Conservation (phyloP, 805 yeast species). For the Teunomyces barrocoloradensis region DNA sequence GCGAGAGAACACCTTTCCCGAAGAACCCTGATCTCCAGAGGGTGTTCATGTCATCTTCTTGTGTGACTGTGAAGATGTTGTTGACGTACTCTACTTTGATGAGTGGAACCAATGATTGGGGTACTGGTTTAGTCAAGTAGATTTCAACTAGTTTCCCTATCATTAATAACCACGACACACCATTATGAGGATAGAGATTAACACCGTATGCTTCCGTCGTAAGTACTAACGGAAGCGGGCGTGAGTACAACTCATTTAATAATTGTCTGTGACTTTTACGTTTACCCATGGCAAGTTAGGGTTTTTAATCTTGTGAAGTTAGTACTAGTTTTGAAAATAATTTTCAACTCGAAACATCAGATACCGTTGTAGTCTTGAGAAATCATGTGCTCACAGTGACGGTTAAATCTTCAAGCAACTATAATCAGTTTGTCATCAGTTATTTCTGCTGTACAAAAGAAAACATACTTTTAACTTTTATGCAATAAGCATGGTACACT, state of each 20-base stretch:
- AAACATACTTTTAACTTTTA: conserved; percentile 5
- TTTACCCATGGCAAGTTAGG: conserved; percentile 25
- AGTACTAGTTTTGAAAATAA: conserved; percentile 8
- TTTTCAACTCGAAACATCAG: conserved; percentile 46
- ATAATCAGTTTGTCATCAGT: conserved; percentile 18
- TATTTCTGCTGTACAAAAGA: conserved; percentile 1
- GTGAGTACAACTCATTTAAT: conserved; percentile 31
- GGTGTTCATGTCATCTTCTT: conserved; percentile 45
- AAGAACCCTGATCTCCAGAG: conserved; percentile 89
- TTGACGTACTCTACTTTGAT: conserved; percentile 24
- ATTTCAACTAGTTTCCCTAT: conserved; percentile 26
- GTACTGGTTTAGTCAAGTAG: conserved; percentile 17
- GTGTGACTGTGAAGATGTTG: conserved; percentile 39
- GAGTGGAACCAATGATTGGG: conserved; percentile 18
- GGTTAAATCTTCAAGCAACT: conserved; percentile 28
- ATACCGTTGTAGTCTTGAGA: conserved; percentile 97
- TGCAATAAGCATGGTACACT: conserved; percentile 1
- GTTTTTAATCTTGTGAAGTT: conserved; percentile 9
- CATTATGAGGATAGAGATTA: conserved; percentile 60
- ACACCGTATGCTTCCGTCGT: conserved; percentile 32
- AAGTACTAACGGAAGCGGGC: conserved; percentile 58
- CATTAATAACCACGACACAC: conserved; percentile 59
- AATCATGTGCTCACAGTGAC: conserved; percentile 69
- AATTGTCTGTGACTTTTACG: conserved; percentile 26
- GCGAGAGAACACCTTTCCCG: conserved; percentile 85